phyloP scores from a whole-genome alignment of 176 grass and related monocot genomes.

The Puccinellia tenuiflora region DNA sequence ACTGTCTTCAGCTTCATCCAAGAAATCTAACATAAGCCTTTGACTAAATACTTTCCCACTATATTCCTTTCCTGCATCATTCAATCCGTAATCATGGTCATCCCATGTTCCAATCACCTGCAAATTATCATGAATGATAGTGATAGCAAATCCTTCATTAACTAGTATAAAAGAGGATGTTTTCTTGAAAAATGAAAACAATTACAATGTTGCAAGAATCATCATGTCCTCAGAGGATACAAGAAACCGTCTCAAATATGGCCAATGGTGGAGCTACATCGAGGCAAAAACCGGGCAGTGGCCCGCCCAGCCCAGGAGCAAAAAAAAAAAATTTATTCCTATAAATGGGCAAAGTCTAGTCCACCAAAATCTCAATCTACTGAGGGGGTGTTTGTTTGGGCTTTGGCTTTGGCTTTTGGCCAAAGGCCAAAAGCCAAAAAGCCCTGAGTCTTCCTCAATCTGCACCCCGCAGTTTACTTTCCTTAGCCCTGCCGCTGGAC shows the following conservation, averaged over 20 bases:
- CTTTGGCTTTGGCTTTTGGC: too few species aligned
- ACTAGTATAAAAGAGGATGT: not conserved
- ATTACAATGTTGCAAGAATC: not conserved
- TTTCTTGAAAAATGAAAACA: not conserved
- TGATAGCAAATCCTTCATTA: not conserved
- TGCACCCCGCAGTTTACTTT: too few species aligned
- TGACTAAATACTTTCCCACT: conserved; percentile 52
- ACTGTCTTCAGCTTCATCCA: conserved; percentile 83
- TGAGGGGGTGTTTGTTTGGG: too few species aligned
- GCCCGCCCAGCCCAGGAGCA: too few species aligned
- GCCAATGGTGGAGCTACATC: too few species aligned
- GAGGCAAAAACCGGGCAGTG: too few species aligned
- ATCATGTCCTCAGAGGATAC: not conserved
- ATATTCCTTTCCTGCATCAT: conserved; percentile 96
- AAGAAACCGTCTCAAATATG: not conserved
- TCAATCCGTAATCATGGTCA: conserved; percentile 97
- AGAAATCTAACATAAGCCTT: conserved; percentile 83
- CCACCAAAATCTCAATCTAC: too few species aligned
- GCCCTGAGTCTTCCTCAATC: too few species aligned
- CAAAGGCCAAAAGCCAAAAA: too few species aligned
- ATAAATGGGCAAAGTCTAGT: too few species aligned
- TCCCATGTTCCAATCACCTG: conserved; percentile 97
- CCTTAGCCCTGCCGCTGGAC: too few species aligned
- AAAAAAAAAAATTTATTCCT: too few species aligned
- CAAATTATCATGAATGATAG: conserved; percentile 24